Percentiles rank a stretch among this genome's conserved stretches.
Conservation (phyloP, 1,284 basidiomycete species). For the Apiotrichum sp. region DNA sequence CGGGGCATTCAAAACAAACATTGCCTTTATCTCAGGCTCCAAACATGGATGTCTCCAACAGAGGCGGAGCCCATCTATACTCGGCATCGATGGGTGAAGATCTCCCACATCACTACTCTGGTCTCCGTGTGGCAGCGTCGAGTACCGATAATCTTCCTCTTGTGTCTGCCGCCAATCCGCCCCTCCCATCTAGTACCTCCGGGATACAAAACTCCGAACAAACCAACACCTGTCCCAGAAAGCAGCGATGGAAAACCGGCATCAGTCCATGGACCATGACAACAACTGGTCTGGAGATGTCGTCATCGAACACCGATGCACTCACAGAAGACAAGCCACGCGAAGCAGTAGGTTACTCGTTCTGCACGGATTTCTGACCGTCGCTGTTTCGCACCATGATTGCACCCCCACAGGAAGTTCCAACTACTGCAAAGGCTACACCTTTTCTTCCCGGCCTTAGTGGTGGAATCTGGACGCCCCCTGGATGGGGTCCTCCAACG, state of each 20-base stretch:
- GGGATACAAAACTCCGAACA: not conserved
- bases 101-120: not conserved
- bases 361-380: not conserved
- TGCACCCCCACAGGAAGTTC: not conserved
- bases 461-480: constrained; percentile 14
- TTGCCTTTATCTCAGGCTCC: not conserved
- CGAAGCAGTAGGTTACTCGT: not conserved
- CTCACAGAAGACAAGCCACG: not conserved
- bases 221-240: not conserved
- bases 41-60: not conserved
- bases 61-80: not conserved
- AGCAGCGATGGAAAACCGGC: constrained; percentile 5
- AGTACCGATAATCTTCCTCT: not conserved
- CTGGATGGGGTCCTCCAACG: not conserved
- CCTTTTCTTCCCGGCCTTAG: constrained; percentile 20
- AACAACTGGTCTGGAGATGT: not conserved
- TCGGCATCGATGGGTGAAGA: not conserved
- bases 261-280: not conserved
- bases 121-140: not conserved
- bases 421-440: constrained; percentile 6
- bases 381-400: not conserved
- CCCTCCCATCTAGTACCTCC: no score
- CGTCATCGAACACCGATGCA: not conserved
- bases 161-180: not conserved
- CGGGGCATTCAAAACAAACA: no score